Evolutionary conservation across 148 eudicot genomes (phyloP).

Genomic region (Fagopyrum tataricum): DNA sequence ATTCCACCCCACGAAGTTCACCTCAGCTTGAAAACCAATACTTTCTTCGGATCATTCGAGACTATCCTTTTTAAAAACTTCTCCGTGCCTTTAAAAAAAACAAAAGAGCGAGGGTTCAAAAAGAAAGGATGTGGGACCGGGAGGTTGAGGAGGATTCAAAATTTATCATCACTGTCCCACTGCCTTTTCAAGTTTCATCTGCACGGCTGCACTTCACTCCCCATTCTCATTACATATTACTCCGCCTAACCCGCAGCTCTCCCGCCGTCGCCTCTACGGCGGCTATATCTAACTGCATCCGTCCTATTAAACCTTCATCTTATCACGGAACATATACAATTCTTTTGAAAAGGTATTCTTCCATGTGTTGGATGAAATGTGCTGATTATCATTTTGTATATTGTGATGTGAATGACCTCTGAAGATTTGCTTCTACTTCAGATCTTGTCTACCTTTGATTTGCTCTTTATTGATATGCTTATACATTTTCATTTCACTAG

Average conservation of each 20-base stretch:
- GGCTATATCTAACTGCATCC: neutral
- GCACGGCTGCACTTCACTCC: neutral
- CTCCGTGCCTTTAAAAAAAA: too few relatives aligned
- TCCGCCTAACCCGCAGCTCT: neutral
- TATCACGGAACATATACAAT: neutral
- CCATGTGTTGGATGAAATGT: neutral
- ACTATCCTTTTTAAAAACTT: too few relatives aligned
- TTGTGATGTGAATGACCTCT: neutral
- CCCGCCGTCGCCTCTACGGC: neutral
- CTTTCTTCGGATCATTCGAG: too few relatives aligned
- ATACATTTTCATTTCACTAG: neutral
- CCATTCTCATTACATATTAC: neutral
- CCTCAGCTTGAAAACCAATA: too few relatives aligned
- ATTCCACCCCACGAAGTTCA: too few relatives aligned
- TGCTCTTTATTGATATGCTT: neutral
- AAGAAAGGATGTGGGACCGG: neutral
- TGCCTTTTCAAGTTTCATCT: neutral
- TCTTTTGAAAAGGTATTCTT: neutral
- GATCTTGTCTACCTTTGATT: neutral
- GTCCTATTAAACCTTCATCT: neutral
- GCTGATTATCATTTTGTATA: neutral
- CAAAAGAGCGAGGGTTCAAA: too few relatives aligned
- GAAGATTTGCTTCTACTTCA: neutral
- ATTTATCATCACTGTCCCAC: neutral
- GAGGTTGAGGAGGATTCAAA: neutral